Evolutionary conservation across 352 stramenopile species (phyloP), one percentile per base, ranked within the genome.

Genomic region (Pythium rhizo-oryzae): DNA sequence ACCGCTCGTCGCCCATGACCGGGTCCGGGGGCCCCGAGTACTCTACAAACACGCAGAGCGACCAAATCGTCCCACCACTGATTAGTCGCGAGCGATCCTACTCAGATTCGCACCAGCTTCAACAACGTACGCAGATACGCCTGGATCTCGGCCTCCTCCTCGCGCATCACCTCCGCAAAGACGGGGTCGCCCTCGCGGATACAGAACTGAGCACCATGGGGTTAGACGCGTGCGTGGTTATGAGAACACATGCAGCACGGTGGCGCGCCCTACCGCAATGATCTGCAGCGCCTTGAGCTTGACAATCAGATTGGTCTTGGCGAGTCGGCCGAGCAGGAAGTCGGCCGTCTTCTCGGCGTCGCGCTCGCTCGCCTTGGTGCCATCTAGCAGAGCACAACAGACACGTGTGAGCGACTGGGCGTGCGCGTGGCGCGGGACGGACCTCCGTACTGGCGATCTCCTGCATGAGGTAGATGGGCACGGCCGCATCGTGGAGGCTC

Each of bases 231-330:
- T 2, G 35, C 8, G 35, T 41, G 35, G n/a, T 11, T 41, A 41
- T 41, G 35, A 41, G 8, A 41, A 11, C 13, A 41, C 13, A 60
- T n/a, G n/a, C n/a, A 12, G 62, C 5, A 8, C 61, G 9, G 8
- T 33, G 7, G 12, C 5, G 19, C 12, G 30, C 53, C 54, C 4
- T 25, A 96, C 87, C 75, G 81, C 79, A 55, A 96, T 92, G 67
- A 96, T 84, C 75, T 96, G 87, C 57, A 96, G 64, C 57, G 84
- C 85, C 78, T 96, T 96, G 47, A 94, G 76, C 65, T 93, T 93
- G 47, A 96, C 87, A 47, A 85, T 92, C 59, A 93, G 65, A 67
- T 96, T 96, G 72, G 76, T 91, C 71, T 94, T 96, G 63, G 80
- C 80, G 11, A 93, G 75, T 30, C 87, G 75, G 9, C 79, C 78